Percentiles rank a stretch among this genome's conserved stretches.
phyloP scores from a whole-genome alignment of 345 rosid species.

The Diplotaxis tenuifolia region DNA sequence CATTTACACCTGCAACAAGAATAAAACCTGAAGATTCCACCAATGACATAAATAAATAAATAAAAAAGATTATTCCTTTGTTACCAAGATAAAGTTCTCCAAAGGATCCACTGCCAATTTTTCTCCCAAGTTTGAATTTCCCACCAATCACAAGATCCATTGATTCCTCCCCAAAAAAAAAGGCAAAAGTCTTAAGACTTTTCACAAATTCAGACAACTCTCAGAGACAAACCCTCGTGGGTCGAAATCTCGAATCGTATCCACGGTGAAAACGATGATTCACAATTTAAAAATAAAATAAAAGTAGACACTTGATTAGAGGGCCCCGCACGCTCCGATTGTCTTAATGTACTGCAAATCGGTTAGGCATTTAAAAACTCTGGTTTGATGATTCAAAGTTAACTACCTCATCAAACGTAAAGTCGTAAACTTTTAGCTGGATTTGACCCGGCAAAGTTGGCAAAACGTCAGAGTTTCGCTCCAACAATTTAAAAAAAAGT shows the following conservation, averaged over 20 bases:
- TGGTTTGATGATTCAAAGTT: too few species aligned
- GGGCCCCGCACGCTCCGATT: background rate
- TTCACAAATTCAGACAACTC: background rate
- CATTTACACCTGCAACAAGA: slow-evolving; percentile 58
- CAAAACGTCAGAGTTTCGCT: background rate
- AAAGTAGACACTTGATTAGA: too few species aligned
- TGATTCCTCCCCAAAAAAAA: background rate
- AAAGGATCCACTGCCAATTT: slow-evolving; percentile 88
- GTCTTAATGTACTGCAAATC: background rate
- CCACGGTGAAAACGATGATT: background rate
- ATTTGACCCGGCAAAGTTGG: background rate
- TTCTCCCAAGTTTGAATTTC: slow-evolving; percentile 78
- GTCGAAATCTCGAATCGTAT: background rate
- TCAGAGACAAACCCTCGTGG: background rate
- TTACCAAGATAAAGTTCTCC: slow-evolving; percentile 80
- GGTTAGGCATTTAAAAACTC: too few species aligned
- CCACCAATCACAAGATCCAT: slow-evolving; percentile 74
- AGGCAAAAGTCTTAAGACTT: background rate
- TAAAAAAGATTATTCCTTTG: background rate
- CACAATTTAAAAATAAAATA: background rate
- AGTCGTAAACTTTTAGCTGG: background rate
- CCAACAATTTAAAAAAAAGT: background rate
- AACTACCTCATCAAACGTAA: too few species aligned
- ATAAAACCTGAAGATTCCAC: background rate
- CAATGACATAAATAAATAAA: background rate